These are phyloP conservation scores for Setaria italica DNA, from an alignment of 202 grass and related monocot genomes.

Conservation along the genomic window DNA sequence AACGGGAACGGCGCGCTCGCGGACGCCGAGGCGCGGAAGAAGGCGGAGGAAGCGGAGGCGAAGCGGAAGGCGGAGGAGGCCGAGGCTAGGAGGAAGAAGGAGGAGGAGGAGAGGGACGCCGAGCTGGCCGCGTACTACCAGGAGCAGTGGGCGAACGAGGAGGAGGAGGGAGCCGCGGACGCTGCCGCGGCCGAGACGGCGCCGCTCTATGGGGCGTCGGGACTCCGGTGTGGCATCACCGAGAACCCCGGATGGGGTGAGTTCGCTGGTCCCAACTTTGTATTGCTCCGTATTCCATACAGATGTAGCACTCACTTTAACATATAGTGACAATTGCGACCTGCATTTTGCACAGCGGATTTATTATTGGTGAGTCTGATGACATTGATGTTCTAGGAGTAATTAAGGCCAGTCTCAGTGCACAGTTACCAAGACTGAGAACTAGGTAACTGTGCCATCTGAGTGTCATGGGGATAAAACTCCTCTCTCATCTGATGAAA, in stretches of 20 bases:
- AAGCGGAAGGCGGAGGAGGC: slow-evolving; percentile 60
- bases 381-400: slow-evolving; percentile 30
- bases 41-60: slow-evolving; percentile 43
- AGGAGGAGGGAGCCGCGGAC: slow-evolving; percentile 42
- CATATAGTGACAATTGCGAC: slow-evolving; percentile 10
- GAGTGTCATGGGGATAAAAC: no score
- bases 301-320: background rate
- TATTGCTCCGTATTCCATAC: background rate
- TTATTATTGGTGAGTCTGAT: background rate
- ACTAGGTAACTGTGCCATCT: no score
- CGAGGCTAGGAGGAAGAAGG: slow-evolving; percentile 52
- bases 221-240: slow-evolving; percentile 67
- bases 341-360: slow-evolving; percentile 11
- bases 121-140: slow-evolving; percentile 77
- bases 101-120: slow-evolving; percentile 64
- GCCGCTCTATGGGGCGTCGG: slow-evolving; percentile 46
- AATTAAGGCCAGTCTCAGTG: background rate
- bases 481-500: no score
- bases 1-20: slow-evolving; percentile 34
- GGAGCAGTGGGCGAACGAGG: slow-evolving; percentile 65
- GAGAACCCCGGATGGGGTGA: slow-evolving; percentile 87
- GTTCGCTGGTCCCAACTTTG: slow-evolving; percentile 31
- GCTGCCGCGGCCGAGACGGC: slow-evolving; percentile 40
- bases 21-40: slow-evolving; percentile 46
- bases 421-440: no score